Conservation (phyloP, 345 rosid species). For the Syzygium oleosum region DNA sequence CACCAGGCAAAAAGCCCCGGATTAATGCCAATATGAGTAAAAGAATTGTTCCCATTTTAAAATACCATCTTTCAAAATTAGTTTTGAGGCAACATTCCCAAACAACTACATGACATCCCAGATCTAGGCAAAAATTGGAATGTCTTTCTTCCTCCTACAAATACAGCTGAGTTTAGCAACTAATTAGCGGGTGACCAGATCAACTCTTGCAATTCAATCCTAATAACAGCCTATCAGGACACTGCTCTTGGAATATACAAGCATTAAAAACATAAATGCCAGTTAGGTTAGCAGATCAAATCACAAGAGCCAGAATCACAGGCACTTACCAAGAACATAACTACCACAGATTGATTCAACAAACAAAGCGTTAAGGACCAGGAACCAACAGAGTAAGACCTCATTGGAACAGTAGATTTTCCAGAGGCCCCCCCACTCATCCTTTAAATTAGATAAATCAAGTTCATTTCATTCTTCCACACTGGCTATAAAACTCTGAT, state of each 20-base stretch:
- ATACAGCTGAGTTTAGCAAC: not conserved
- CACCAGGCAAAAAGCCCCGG: not conserved
- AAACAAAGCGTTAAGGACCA: not conserved
- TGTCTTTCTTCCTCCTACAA: not conserved
- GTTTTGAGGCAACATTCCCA: not conserved
- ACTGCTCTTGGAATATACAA: not conserved
- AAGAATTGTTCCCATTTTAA: not conserved
- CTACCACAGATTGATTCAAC: not conserved
- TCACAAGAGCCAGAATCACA: not conserved
- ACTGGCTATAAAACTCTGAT: not conserved
- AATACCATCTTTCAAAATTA: not conserved
- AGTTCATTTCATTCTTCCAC: not conserved
- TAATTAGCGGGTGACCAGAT: not conserved
- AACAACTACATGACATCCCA: not conserved
- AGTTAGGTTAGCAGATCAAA: not conserved
- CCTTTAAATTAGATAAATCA: not conserved
- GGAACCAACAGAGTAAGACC: not conserved
- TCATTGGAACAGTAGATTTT: not conserved
- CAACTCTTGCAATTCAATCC: not conserved
- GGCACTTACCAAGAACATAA: not conserved
- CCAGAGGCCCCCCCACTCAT: not conserved
- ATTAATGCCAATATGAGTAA: not conserved
- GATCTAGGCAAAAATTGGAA: not conserved
- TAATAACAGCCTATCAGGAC: not conserved
- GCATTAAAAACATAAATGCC: not conserved